Evolutionary conservation across 208 protist species (phyloP), one percentile per base, ranked within the genome.

Genomic region (Leishmania aethiopica): DNA sequence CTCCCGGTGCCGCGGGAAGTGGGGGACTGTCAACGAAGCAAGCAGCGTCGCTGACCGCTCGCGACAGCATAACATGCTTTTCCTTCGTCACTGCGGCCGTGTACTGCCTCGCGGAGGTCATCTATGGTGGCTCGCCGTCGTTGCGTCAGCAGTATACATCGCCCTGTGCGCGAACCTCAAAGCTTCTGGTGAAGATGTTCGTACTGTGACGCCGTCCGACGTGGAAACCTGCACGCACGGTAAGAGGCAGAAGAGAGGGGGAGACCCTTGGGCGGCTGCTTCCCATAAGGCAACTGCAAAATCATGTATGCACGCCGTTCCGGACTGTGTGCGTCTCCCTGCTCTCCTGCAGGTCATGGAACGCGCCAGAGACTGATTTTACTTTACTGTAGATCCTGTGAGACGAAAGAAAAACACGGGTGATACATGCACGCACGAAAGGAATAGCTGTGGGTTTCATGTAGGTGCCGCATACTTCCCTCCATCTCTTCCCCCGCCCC

Each of bases 111-210:
- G 89, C 90, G 0, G 90, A 95, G 62, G 35, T 53, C 47, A 86
- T 95, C 62, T 95, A 95, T 80, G 87, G 87, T 45, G 59, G 40
- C n/a, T 81, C 76, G 71, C 15, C 86, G 19, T 35, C 78, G 22
- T 83, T 93, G 72, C 84, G 55, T 42, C 79, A 83, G 42, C 90
- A 84, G 71, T 94, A 90, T 82, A 81, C 90, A 1, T 93, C 86
- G 25, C 83, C 88, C 15, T 83, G 79, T 35, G 66, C 89, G 1
- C 86, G 90, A 45, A 67, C 92, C n/a, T 75, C 82, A 53, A 94
- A 93, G 78, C 88, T 95, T 28, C 79, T 95, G 17, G 79, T 91
- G 3, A 94, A 92, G 78, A 94, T 94, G 90, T 93, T 91, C 78
- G 53, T 95, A 17, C 75, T 95, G 10, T 83, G 57, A 49, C 25